Base-by-base conservation (phyloP, 495 filamentous ascomycete species). In the Penicillium alfredii region DNA sequence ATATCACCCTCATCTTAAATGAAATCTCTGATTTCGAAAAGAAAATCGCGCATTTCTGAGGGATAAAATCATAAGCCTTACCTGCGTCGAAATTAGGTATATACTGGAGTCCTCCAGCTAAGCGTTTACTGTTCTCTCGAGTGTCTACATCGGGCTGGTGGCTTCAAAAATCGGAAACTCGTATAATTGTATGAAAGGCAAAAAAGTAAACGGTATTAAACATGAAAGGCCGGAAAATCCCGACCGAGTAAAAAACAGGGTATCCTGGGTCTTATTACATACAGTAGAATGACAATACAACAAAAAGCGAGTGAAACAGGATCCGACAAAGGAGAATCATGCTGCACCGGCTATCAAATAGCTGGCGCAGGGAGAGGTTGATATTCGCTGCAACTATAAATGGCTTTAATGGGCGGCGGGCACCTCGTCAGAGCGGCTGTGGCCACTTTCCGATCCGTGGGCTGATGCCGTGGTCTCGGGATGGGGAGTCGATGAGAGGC, bases 261-360 rank as follows among this genome's bases (percentile, higher is more conserved):
- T 65, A 68, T 65, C 60, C 60, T 63, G 64, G 55, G 47, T 53
- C 51, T 49, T 62, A 62, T 60, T 61, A 57, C 53, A 67, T 65
- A 63, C 52, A 62, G 42, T 50, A 40, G 50, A 55, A 45, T 44
- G 24, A 45, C 40, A 53, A 50, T 52, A 57, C 49, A 40, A 40
- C 8, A 25, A 25, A 25, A 8, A 52, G 49, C 40, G 51, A 51
- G 38, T 35, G 42, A 47, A 53, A 41, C 44, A 44, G 39, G 38
- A 46, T 45, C 38, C 20, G 42, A 53, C 40, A 53, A 53, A 52
- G 15, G 33, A 43, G 42, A 47, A 30, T 48, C 45, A 46, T 48
- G 39, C 40, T 37, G 30, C 33, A 44, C 33, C 22, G 32, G 20
- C 26, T 40, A 16, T 20, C 25, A 8, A 15, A 30, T 42, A 25